Conservation (phyloP, 768 basidiomycete species). For the Nevesoporus exiguus region DNA sequence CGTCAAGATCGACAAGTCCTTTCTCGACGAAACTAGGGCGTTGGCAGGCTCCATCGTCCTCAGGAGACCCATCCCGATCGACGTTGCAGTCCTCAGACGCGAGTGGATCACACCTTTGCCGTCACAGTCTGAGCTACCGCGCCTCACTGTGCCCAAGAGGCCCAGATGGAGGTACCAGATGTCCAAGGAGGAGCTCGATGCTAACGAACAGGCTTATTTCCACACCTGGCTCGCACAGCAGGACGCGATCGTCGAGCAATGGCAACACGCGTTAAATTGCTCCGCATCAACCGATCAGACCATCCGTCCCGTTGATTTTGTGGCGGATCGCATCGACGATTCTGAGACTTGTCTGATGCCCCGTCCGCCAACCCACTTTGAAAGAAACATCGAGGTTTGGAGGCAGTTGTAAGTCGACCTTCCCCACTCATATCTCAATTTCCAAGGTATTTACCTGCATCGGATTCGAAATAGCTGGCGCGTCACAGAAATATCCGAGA, state of each 20-base stretch:
- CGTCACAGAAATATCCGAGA: conserved; percentile 86
- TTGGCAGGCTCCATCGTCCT: conserved; percentile 54
- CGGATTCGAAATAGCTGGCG: conserved; percentile 65
- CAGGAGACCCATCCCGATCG: conserved; percentile 50
- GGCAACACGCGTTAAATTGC: conserved; percentile 36
- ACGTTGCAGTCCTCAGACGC: conserved; percentile 35
- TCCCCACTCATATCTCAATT: neutral
- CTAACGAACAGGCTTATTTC: conserved; percentile 84
- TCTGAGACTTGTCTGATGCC: conserved; percentile 40
- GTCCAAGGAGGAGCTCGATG: conserved; percentile 85
- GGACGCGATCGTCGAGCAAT: conserved; percentile 52
- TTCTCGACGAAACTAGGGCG: conserved; percentile 56
- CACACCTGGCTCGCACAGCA: conserved; percentile 72
- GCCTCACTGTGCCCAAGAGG: conserved; percentile 46
- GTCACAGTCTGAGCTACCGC: neutral
- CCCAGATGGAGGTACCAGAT: conserved; percentile 88
- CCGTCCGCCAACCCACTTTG: conserved; percentile 73
- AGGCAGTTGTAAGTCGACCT: conserved; percentile 69
- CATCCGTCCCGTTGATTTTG: neutral
- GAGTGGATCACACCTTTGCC: conserved; percentile 7
- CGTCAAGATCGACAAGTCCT: conserved; percentile 53
- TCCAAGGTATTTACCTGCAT: neutral
- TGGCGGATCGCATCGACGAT: conserved; percentile 1
- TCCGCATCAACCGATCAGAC: conserved; percentile 5
- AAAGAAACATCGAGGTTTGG: conserved; percentile 93